Percentiles rank a stretch among this genome's conserved stretches.
These are phyloP conservation scores for Candida glucosophila DNA, from an alignment of 1,139 yeast genomes.

Conservation along the genomic window DNA sequence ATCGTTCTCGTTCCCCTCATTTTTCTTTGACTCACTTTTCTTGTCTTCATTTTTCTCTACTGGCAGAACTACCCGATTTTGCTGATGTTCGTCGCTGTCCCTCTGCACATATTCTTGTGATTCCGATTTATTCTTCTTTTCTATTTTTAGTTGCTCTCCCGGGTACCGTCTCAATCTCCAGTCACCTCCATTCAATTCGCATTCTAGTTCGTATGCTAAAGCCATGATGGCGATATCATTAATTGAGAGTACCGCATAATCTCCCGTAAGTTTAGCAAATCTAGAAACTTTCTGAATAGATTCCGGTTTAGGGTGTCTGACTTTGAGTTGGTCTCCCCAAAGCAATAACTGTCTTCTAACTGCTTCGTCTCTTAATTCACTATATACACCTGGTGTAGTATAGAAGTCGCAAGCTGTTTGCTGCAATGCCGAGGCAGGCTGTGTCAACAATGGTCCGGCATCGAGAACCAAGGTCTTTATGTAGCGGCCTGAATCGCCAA, in stretches of 20 bases:
- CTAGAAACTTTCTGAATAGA: slow-evolving; percentile 57
- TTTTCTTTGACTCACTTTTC: slow-evolving; percentile 1
- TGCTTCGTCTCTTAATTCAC: slow-evolving; percentile 79
- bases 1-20: slow-evolving; percentile 4
- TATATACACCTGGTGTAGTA: slow-evolving; percentile 87
- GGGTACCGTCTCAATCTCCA: slow-evolving; percentile 65
- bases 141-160: slow-evolving; percentile 39
- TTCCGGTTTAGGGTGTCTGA: slow-evolving; percentile 69
- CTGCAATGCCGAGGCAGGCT: slow-evolving; percentile 67
- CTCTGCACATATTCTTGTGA: slow-evolving; percentile 6
- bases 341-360: slow-evolving; percentile 68
- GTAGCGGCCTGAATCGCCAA: slow-evolving; percentile 5
- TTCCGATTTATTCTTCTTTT: slow-evolving; percentile 12
- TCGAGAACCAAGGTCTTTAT: slow-evolving; percentile 67
- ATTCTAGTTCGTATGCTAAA: slow-evolving; percentile 78
- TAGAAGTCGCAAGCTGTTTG: slow-evolving; percentile 60
- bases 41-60: slow-evolving; percentile 10
- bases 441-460: slow-evolving; percentile 91
- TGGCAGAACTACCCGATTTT: too few relatives aligned
- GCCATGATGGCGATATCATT: slow-evolving; percentile 94
- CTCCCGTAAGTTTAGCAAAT: slow-evolving; percentile 88
- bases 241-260: slow-evolving; percentile 73
- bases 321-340: slow-evolving; percentile 62
- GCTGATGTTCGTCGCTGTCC: slow-evolving; percentile 1
- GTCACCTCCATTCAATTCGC: slow-evolving; percentile 59